phyloP scores from a whole-genome alignment of 2,329 filamentous ascomycete genomes.

The Huntiella decipiens region DNA sequence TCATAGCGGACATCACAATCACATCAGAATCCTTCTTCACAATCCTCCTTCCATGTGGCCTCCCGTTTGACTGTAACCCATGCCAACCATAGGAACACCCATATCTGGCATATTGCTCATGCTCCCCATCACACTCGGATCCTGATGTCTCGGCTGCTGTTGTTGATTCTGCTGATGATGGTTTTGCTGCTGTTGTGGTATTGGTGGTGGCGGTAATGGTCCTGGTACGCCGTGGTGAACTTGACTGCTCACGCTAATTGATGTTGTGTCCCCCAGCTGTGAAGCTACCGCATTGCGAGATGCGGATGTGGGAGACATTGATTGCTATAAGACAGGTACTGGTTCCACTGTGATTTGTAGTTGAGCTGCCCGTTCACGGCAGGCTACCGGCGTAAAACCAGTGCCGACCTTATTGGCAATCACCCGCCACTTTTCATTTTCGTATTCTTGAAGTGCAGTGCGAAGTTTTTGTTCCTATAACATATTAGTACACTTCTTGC shows the following conservation, averaged over 20 bases:
- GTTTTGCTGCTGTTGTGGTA: neutral
- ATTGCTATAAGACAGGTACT: slow-evolving; percentile 33
- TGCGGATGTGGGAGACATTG: slow-evolving; percentile 31
- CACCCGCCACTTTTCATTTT: slow-evolving; percentile 84
- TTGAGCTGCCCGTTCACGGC: slow-evolving; percentile 59
- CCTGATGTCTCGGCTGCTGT: neutral
- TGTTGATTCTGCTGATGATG: slow-evolving; percentile 4
- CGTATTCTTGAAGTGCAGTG: slow-evolving; percentile 62
- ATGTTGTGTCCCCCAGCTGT: slow-evolving; percentile 16
- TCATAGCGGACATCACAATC: neutral
- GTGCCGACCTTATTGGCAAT: slow-evolving; percentile 79
- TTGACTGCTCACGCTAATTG: neutral
- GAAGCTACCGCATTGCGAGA: slow-evolving; percentile 25
- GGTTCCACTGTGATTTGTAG: slow-evolving; percentile 24
- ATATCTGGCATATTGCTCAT: neutral
- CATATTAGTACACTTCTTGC: neutral
- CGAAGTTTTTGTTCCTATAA: slow-evolving; percentile 56
- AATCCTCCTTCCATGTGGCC: neutral
- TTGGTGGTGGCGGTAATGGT: neutral
- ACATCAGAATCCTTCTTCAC: neutral
- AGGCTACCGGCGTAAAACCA: slow-evolving; percentile 73
- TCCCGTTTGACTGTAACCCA: neutral
- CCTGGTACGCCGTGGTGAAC: slow-evolving; percentile 16
- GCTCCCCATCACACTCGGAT: neutral
- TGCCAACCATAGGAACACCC: neutral